These are phyloP conservation scores for Tetradesmus lagerheimii DNA, from an alignment of 139 green algal species.

Conservation along the genomic window DNA sequence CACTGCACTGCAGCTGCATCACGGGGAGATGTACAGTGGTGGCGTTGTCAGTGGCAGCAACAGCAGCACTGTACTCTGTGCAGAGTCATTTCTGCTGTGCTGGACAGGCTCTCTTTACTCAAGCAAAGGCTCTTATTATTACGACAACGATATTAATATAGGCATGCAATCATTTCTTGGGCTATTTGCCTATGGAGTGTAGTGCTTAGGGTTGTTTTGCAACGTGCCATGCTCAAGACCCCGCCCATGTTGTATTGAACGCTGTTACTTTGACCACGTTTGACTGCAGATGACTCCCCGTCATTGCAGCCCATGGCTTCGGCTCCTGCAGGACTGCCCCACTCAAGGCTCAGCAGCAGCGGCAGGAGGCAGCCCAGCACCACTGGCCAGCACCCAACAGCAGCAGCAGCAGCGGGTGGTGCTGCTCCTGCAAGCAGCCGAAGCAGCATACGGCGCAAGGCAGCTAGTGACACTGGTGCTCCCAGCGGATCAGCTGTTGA, in stretches of 20 bases:
- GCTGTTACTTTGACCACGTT: not conserved
- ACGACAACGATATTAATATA: no score
- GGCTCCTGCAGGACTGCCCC: not conserved
- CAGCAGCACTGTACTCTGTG: not conserved
- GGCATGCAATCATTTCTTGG: no score
- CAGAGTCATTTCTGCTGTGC: not conserved
- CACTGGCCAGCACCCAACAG: not conserved
- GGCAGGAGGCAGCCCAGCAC: not conserved
- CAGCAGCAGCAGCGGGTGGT: not conserved
- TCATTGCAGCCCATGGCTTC: not conserved
- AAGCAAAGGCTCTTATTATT: no score
- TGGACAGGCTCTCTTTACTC: not conserved
- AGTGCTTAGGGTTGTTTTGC: not conserved
- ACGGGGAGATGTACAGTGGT: no score
- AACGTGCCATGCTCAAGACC: no score
- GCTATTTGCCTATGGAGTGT: not conserved
- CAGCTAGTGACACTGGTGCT: not conserved
- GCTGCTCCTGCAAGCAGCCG: not conserved
- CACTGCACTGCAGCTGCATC: no score
- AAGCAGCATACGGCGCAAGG: not conserved
- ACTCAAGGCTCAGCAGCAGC: slow-evolving; percentile 8
- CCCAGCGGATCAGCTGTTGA: not conserved
- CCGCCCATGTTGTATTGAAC: no score
- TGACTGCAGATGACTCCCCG: not conserved
- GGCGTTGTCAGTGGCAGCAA: no score